Evolutionary conservation across 805 yeast genomes (phyloP), one percentile per base, ranked within the genome.

Genomic region (Ogataea ganodermae): DNA sequence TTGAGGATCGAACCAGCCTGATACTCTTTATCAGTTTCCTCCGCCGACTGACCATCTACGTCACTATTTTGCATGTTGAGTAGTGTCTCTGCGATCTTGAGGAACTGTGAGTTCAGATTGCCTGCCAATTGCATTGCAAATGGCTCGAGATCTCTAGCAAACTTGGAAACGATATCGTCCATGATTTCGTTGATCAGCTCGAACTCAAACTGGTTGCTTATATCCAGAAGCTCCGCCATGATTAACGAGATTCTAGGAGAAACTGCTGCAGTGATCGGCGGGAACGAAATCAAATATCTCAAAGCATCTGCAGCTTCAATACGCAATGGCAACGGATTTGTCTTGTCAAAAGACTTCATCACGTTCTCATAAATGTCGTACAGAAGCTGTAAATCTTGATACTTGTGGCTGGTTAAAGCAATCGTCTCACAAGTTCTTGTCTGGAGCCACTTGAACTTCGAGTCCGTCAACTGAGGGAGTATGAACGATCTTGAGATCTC

Each of bases 91-190:
- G 89, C 89, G 23, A 88, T 62, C 48, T 77, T 74, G 59, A 87
- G 60, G 60, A 91, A 89, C 62, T 92, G 97, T 42, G 81, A 80
- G 13, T 84, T 83, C 57, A 86, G 69, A 60, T 82, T 78, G 3
- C 63, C 61, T 23, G 85, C 78, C 46, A 86, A 67, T 48, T 85
- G 84, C n/a, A 81, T 73, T 31, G 96, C 92, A 65, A 88, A 92
- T 14, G 99, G 98, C 51, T 90, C 91, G 51, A 92, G 73, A 66
- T 91, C 94, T 53, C 82, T 84, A 6, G 94, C 76, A 68, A 86
- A 94, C 53, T 80, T 81, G 56, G 89, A 94, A 13, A 92, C 97
- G 59, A 94, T 83, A 55, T 88, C 96, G 70, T 92, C 97, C 89
- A 92, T 89, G 4, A 92, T 94, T 20, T 85, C 86, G 36, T 90